Evolutionary conservation across 805 yeast species (phyloP), one percentile per base, ranked within the genome.

Genomic region (Ogataea trehalophila): DNA sequence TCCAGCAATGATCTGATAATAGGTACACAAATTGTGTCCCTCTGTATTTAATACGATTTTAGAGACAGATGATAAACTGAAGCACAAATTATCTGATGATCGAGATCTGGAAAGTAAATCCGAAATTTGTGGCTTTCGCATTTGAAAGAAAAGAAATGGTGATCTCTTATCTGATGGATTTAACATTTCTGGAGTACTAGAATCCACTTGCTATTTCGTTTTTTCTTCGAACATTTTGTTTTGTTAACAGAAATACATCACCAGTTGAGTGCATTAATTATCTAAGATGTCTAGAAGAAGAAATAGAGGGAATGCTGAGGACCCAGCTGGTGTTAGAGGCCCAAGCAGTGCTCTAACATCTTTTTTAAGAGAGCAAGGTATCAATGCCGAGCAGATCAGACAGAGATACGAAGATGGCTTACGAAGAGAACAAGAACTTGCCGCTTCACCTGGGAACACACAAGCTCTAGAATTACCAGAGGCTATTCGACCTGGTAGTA

Each of bases 311-410:
- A 47, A 41, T 15, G 22, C 39, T 2, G 52, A 37, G 6, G 45
- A 47, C 11, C 41, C 34, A 5, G 49, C 41, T 8, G 55, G 51
- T 14, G 68, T 68, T 6, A 53, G 63, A 39, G 87, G 85, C 6
- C 87, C 95, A 40, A 88, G 87, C 69, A 85, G 95, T 55, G 97
- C 97, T 0, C 71, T 91, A 55, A 91, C 97, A 0, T 94, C 87
- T 65, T 91, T 91, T 59, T 73, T 91, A 50, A 73, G 90, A 43
- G 88, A 85, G 47, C 95, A 90, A 65, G 97, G 97, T 34, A 91
- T 91, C 67, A 85, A 73, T 59, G 89, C 96, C 1, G 89, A 82
- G 48, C 81, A 80, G 38, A 89, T 89, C 61, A 74, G 90, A 59
- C 69, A 69, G 43, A 53, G 72, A 45, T 63, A 62, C 44, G 69